phyloP scores from a whole-genome alignment of 495 filamentous ascomycete species.

The Apodospora peruviana region DNA sequence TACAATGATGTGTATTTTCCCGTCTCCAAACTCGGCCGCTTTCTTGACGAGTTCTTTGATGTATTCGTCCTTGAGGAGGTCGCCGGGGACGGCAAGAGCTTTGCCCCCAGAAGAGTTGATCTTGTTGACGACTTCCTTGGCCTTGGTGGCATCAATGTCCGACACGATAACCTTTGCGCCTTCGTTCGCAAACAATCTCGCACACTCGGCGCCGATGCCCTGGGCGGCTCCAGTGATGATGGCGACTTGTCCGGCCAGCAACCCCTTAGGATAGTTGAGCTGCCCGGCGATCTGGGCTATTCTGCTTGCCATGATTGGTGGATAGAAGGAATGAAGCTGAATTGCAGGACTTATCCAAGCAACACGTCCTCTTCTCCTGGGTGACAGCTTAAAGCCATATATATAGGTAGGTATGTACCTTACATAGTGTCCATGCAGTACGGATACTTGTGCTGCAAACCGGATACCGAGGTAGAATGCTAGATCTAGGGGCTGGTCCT shows the following conservation, averaged over 20 bases:
- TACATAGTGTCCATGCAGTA: too few relatives aligned
- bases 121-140: slow-evolving; percentile 50
- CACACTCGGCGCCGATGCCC: slow-evolving; percentile 82
- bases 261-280: slow-evolving; percentile 72
- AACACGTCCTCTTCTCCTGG: too few relatives aligned
- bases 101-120: slow-evolving; percentile 63
- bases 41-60: slow-evolving; percentile 64
- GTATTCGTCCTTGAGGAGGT: slow-evolving; percentile 63
- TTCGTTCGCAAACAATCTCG: slow-evolving; percentile 76
- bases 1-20: slow-evolving; percentile 83
- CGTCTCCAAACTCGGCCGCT: slow-evolving; percentile 71
- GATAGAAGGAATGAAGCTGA: not conserved
- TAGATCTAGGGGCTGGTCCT: too few relatives aligned
- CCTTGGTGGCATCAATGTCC: slow-evolving; percentile 72
- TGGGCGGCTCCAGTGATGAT: slow-evolving; percentile 87
- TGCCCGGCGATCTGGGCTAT: slow-evolving; percentile 65
- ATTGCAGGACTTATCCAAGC: too few relatives aligned
- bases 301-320: slow-evolving; percentile 45
- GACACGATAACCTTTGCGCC: slow-evolving; percentile 77
- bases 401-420: too few relatives aligned
- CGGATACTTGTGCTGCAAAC: too few relatives aligned
- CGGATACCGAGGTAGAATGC: too few relatives aligned
- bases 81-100: slow-evolving; percentile 66
- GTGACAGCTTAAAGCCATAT: too few relatives aligned
- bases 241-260: slow-evolving; percentile 73